phyloP scores from a whole-genome alignment of 1,284 basidiomycete genomes.

The Anthracocystis setariae region DNA sequence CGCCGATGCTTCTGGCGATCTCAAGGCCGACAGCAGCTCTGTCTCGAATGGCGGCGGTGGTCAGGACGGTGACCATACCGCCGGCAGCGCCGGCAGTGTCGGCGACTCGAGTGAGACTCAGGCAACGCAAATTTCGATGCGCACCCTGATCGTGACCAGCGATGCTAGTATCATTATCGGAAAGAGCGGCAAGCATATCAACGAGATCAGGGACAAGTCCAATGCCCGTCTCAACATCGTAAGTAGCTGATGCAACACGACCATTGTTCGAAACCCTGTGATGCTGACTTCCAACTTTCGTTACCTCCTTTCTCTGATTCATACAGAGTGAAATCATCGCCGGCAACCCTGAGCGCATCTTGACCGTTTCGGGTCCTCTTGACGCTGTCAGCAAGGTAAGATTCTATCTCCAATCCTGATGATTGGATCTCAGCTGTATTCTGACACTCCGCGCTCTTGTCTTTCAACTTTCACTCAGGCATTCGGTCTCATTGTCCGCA shows the following conservation, averaged over 20 bases:
- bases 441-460: not conserved
- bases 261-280: not conserved
- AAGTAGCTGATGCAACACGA: constrained; percentile 19
- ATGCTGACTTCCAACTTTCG: not conserved
- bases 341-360: constrained; percentile 95
- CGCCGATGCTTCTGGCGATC: constrained; percentile 38
- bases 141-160: constrained; percentile 89
- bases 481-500: constrained; percentile 96
- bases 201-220: constrained; percentile 97
- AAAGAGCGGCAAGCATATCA: constrained; percentile 93
- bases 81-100: constrained; percentile 33
- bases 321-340: constrained; percentile 64
- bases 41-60: constrained; percentile 34
- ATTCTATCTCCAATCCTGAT: constrained; percentile 4
- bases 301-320: not conserved
- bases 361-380: constrained; percentile 95
- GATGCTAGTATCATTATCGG: constrained; percentile 99
- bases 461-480: constrained; percentile 73
- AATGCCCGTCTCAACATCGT: constrained; percentile 76
- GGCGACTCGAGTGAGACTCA: constrained; percentile 47
- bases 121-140: constrained; percentile 63
- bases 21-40: constrained; percentile 34
- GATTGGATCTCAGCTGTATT: not conserved
- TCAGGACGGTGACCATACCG: constrained; percentile 27
- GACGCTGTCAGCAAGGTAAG: constrained; percentile 96